Evolutionary conservation across 2,329 filamentous ascomycete genomes (phyloP).

Genomic region (Gaeumannomyces sp.): DNA sequence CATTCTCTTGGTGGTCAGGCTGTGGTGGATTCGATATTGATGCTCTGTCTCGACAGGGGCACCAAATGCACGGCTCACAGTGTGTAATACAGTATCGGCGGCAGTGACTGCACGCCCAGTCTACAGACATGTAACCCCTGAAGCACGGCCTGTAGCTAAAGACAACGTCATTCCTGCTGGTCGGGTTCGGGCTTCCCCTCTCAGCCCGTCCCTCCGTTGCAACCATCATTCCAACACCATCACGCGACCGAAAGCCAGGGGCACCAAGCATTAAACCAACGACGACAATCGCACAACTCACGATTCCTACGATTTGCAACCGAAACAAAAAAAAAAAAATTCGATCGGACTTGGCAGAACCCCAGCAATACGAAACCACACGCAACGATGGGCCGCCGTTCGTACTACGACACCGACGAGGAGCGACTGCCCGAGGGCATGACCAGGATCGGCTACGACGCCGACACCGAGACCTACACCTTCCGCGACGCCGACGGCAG

Average conservation of each 20-base stretch:
- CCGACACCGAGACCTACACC: constrained; percentile 40
- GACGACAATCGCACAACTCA: too few species aligned
- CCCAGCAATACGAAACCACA: background rate
- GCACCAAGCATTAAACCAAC: too few species aligned
- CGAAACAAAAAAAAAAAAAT: too few species aligned
- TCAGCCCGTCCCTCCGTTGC: background rate
- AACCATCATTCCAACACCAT: background rate
- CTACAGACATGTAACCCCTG: background rate
- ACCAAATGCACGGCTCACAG: background rate
- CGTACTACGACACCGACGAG: constrained; percentile 26
- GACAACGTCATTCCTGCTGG: background rate
- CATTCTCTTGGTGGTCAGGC: too few species aligned
- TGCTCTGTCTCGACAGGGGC: too few species aligned
- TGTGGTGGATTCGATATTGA: too few species aligned
- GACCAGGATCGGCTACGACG: constrained; percentile 43
- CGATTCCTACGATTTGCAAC: too few species aligned
- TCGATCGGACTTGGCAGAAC: background rate
- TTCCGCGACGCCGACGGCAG: constrained; percentile 37
- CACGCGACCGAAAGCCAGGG: background rate
- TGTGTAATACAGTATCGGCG: too few species aligned
- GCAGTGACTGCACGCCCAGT: background rate
- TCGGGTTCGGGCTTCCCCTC: background rate
- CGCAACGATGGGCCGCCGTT: constrained; percentile 15
- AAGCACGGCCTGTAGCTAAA: background rate
- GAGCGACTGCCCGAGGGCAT: constrained; percentile 43